Evolutionary conservation across 1,139 yeast species (phyloP).

Genomic region (Sugiyamaella xylanicola): DNA sequence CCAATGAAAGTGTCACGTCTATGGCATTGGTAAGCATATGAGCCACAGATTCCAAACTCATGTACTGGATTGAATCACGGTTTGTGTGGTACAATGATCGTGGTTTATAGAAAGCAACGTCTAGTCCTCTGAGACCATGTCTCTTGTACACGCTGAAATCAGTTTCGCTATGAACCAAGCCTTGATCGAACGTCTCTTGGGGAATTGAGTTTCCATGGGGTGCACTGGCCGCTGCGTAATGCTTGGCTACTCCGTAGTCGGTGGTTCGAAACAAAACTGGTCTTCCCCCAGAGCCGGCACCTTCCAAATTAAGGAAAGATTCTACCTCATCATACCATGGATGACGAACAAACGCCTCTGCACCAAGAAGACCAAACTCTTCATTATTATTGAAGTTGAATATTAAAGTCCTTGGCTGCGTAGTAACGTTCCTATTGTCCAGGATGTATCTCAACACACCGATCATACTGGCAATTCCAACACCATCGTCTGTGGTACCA

Average conservation of each 20-base stretch:
- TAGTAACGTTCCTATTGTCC: constrained; percentile 10
- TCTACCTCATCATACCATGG: constrained; percentile 68
- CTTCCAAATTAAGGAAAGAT: constrained; percentile 82
- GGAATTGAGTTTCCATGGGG: constrained; percentile 80
- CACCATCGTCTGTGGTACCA: constrained; percentile 93
- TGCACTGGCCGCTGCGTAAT: constrained; percentile 48
- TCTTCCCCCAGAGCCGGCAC: constrained; percentile 94
- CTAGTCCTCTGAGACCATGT: constrained; percentile 78
- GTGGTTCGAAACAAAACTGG: constrained; percentile 83
- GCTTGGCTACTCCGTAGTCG: constrained; percentile 70
- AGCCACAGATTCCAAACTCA: constrained; percentile 69
- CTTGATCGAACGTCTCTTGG: constrained; percentile 78
- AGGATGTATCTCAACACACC: constrained; percentile 63
- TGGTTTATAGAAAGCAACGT: constrained; percentile 73
- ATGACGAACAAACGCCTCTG: constrained; percentile 70
- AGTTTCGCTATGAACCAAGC: constrained; percentile 77
- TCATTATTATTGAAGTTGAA: constrained; percentile 90
- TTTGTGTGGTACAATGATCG: constrained; percentile 81
- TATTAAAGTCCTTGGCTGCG: constrained; percentile 57
- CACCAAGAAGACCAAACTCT: constrained; percentile 87
- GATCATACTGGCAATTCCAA: constrained; percentile 82
- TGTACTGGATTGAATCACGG: constrained; percentile 66
- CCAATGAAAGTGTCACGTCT: constrained; percentile 55
- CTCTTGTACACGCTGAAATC: constrained; percentile 72
- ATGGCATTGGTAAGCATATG: constrained; percentile 76